Base-by-base conservation (phyloP, 1,139 yeast species). In the Schizosaccharomyces versatilis region DNA sequence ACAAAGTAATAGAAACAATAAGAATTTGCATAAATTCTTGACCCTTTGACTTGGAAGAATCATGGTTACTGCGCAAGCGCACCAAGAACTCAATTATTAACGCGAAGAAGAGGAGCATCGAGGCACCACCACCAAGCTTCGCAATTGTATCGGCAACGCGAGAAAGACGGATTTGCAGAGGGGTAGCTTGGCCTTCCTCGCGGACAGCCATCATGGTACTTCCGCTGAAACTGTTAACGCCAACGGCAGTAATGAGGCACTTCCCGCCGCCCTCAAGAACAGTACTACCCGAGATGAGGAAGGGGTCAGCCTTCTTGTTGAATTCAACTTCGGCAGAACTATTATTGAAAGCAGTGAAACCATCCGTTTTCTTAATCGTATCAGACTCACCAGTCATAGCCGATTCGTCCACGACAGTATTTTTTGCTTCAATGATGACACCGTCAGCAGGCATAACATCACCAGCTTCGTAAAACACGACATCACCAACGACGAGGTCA, bases 361-460 rank as follows among this genome's bases (percentile, higher is more conserved):
- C 79, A 1, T 84, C 76, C 2, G 69, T 62, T 66, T 90, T 90
- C 57, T 73, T 75, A 58, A 90, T 76, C 2, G 94, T 81, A 57
- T 81, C 79, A 1, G 95, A 80, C 69, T 90, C 99, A 63, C 99
- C 99, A 2, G 97, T 88, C 48, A 90, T 75, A 0, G 95, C 79
- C 52, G 90, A 79, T 69, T 90, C 98, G 66, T 90, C 98, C 67
- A 94, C 81, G 63, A 84, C 90, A 60, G 93, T 77, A 56, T 75
- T 78, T 53, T 67, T 67, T 12, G 97, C 96, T 19, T 71, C 68
- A n/a, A 85, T 70, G 58, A 90, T 67, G 10, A 90, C 70, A 47
- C 85, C 79, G 67, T 90, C 99, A 1, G 90, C 93, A 0, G 98
- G 94, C 2, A 90, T 72, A 57, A 90, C 79, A 64, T 93, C 98